phyloP scores from a whole-genome alignment of 148 eudicot species.

The Drosera capensis region DNA sequence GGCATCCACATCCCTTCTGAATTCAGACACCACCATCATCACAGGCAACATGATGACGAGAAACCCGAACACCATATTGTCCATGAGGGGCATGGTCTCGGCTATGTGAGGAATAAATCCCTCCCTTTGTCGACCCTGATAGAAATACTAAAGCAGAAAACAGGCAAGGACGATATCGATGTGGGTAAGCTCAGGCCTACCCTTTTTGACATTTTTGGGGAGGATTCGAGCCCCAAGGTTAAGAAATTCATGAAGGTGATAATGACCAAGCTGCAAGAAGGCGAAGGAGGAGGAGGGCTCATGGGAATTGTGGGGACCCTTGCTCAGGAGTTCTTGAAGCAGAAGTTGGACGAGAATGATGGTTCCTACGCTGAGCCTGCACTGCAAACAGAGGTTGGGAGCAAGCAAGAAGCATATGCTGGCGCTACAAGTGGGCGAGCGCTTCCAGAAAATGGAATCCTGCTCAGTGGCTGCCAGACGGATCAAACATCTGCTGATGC shows the following conservation, averaged over 20 bases:
- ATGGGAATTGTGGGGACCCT: constrained; percentile 52
- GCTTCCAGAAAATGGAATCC: constrained; percentile 55
- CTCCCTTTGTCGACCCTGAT: constrained; percentile 72
- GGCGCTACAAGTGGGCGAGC: constrained; percentile 31
- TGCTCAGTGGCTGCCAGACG: constrained; percentile 89
- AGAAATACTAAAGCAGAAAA: constrained; percentile 68
- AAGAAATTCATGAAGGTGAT: constrained; percentile 87
- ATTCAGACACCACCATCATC: constrained; percentile 12
- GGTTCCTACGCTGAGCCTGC: constrained; percentile 64
- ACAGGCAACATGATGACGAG: constrained; percentile 20
- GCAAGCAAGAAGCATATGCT: constrained; percentile 57
- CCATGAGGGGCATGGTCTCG: constrained; percentile 26
- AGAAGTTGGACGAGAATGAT: constrained; percentile 55
- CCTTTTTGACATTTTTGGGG: constrained; percentile 74
- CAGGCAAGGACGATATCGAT: constrained; percentile 75
- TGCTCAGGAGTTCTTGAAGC: constrained; percentile 73
- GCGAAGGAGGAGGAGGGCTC: constrained; percentile 24
- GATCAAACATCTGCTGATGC: constrained; percentile 94
- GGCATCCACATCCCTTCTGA: constrained; percentile 50
- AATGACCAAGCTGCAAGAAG: constrained; percentile 28
- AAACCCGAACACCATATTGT: constrained; percentile 14
- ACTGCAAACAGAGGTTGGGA: constrained; percentile 33
- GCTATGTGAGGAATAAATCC: constrained; percentile 45
- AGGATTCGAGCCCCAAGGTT: constrained; percentile 88
- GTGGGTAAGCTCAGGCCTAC: constrained; percentile 81